Evolutionary conservation across 495 filamentous ascomycete species (phyloP), one percentile per base, ranked within the genome.

Genomic region (Pyrenula aspistea): DNA sequence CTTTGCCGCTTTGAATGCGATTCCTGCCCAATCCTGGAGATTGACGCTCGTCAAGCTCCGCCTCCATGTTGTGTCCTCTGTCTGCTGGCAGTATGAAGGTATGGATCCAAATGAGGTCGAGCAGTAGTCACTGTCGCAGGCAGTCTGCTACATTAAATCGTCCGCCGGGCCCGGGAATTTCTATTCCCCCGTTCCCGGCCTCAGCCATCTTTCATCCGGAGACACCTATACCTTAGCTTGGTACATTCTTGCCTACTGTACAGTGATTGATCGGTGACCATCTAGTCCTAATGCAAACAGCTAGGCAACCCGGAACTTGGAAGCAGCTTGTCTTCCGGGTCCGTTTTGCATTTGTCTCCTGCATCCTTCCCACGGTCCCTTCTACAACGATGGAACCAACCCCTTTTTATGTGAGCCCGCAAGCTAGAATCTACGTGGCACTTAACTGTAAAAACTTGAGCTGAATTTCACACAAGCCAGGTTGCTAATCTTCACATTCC

Each of bases 1-100:
- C 77, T 24, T 76, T 69, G 19, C 78, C 78, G 57, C 31, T 42
- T 42, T 42, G 31, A 42, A 8, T 42, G 4, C 15, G 31, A 42
- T 42, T 42, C 15, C 31, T 42, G 31, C 8, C 8, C 31, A 42
- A 42, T 42, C 8, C 31, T 15, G 31, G 15, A 4, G 15, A 42
- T 42, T 42, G 8, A 8, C 15, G 8, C 31, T 8, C 15, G 31
- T 42, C 31, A 42, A 42, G 31, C 15, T 42, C 31, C 31, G 31
- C 15, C 31, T 42, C 31, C 31, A n/a, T n/a, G n/a, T n/a, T n/a
- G n/a, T n/a, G n/a, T n/a, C n/a, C n/a, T 4, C 31, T 42, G 31
- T 4, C 31, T 42, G 4, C 31, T 42, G 15, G 31, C 31, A 42
- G 31, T 42, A 8, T 42, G 8, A 15, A 8, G 15, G 31, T 42